Conservation (phyloP, 345 rosid species). For the Salix udensis region DNA sequence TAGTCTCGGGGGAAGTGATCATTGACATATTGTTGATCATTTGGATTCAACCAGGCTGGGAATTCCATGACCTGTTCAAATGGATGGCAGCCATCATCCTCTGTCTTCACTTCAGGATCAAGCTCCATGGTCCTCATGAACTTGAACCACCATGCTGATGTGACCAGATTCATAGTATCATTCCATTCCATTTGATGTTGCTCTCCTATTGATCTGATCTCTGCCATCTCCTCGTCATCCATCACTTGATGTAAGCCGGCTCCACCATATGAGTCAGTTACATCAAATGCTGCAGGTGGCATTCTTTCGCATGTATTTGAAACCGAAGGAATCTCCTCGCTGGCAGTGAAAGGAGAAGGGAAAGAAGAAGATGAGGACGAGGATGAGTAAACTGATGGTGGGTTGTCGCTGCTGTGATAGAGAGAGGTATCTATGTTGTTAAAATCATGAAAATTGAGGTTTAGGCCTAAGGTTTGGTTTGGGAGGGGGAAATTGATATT, state of each 20-base stretch:
- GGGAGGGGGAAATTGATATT: slow-evolving; percentile 52
- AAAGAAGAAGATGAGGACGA: slow-evolving; percentile 62
- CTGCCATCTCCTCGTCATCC: slow-evolving; percentile 66
- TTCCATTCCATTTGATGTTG: slow-evolving; percentile 78
- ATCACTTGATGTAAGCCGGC: slow-evolving; percentile 52
- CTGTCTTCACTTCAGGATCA: slow-evolving; percentile 36
- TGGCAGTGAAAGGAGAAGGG: slow-evolving; percentile 21
- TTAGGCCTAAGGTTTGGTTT: slow-evolving; percentile 64
- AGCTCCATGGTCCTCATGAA: slow-evolving; percentile 56
- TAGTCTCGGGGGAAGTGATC: slow-evolving; percentile 49
- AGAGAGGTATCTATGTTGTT: slow-evolving; percentile 55
- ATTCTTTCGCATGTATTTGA: slow-evolving; percentile 11
- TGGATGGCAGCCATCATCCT: slow-evolving; percentile 55
- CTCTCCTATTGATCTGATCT: slow-evolving; percentile 76
- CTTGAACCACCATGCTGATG: slow-evolving; percentile 79
- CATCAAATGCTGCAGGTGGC: slow-evolving; percentile 22
- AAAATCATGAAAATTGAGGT: slow-evolving; percentile 82
- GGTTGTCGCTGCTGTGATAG: slow-evolving; percentile 33
- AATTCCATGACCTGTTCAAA: slow-evolving; percentile 75
- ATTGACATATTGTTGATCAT: slow-evolving; percentile 55
- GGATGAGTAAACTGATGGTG: slow-evolving; percentile 38
- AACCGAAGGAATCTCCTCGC: slow-evolving; percentile 14
- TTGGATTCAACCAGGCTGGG: slow-evolving; percentile 76
- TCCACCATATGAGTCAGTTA: slow-evolving; percentile 37
- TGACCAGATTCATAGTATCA: slow-evolving; percentile 61